phyloP scores from a whole-genome alignment of 1,284 basidiomycete species.

The Leccinum pachyderme region DNA sequence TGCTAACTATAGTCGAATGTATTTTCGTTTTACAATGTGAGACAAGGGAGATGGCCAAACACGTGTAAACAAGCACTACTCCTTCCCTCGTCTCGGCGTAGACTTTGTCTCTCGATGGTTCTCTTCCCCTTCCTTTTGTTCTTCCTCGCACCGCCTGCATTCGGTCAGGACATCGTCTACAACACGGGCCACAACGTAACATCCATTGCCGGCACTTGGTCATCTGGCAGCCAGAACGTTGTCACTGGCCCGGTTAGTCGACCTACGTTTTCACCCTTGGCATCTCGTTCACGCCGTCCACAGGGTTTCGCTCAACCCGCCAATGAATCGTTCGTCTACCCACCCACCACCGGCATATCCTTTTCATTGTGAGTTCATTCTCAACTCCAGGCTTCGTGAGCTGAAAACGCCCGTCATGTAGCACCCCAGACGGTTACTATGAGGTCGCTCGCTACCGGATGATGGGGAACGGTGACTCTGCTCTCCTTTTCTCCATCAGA shows the following conservation, averaged over 20 bases:
- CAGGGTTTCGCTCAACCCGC: slow-evolving; percentile 83
- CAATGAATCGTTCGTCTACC: slow-evolving; percentile 79
- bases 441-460: slow-evolving; percentile 90
- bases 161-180: slow-evolving; percentile 37
- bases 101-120: slow-evolving; percentile 19
- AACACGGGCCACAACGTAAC: slow-evolving; percentile 58
- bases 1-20: not conserved
- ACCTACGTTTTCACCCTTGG: too few species aligned
- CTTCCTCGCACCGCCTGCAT: slow-evolving; percentile 33
- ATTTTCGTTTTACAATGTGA: not conserved
- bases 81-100: slow-evolving; percentile 4
- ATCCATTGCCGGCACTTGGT: slow-evolving; percentile 79
- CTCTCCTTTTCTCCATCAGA: not conserved
- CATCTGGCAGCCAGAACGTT: slow-evolving; percentile 73
- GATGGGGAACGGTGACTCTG: slow-evolving; percentile 64
- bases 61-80: slow-evolving; percentile 18
- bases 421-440: slow-evolving; percentile 70
- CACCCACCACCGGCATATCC: slow-evolving; percentile 77
- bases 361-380: slow-evolving; percentile 76
- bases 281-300: not conserved
- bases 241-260: slow-evolving; percentile 66
- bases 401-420: slow-evolving; percentile 32
- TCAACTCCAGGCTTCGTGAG: not conserved
- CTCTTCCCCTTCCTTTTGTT: slow-evolving; percentile 20
- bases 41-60: slow-evolving; percentile 16